Evolutionary conservation across 2,329 filamentous ascomycete genomes (phyloP), one percentile per base, ranked within the genome.

Genomic region (Periconia digitata): DNA sequence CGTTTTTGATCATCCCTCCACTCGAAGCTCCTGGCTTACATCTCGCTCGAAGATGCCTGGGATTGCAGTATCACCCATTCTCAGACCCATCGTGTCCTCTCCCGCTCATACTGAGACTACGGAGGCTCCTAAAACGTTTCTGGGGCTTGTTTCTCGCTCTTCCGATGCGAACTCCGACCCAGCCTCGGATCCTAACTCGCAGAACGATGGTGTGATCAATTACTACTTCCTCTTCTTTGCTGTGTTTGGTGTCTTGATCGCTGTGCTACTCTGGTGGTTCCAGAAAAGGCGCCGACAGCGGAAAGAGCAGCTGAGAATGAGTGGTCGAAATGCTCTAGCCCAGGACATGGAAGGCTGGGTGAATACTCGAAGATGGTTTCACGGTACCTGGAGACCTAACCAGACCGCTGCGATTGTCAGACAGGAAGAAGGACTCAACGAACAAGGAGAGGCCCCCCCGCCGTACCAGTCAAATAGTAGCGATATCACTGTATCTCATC

Each of bases 361-460:
- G 6, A 60, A 58, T 21, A 60, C 62, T 13, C 53, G 66, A 37
- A 60, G 68, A n/a, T 61, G 64, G 53, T 48, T 69, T 43, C 56
- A 67, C 45, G 63, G 61, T 4, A 40, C 51, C 22, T 58, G 60
- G 42, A 55, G 62, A 32, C 47, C 50, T 21, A 52, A 60, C 29
- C 58, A 61, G 21, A 43, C 47, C 23, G 44, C 54, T 15, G 43
- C 51, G 13, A 42, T 60, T 17, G 23, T 58, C 8, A 58, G 63
- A 23, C 58, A 58, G 12, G 74, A 78, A 39, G 84, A 87, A 54
- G 85, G 85, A 0, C 66, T 86, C 47, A 79, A 87, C 61, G 84
- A 86, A 70, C 67, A 78, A 37, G 85, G 84, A 22, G 83, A 86
- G 64, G 82, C 84, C 8, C 85, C 85, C 42, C 85, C 85, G 40